Evolutionary conservation across 306 rosid genomes (phyloP), one percentile per base, ranked within the genome.

Genomic region (Carpinus viminea): DNA sequence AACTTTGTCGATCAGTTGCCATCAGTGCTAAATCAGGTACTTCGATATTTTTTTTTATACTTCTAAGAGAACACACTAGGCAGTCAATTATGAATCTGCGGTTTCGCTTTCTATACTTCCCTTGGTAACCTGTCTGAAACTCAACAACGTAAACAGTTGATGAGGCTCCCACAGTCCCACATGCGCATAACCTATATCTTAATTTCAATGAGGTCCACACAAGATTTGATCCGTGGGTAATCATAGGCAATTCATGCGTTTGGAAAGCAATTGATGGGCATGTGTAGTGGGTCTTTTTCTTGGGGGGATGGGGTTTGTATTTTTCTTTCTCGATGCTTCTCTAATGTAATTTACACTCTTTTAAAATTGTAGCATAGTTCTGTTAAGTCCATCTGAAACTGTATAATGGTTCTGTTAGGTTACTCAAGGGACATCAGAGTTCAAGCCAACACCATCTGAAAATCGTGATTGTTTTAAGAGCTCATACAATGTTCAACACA

Each of bases 1-100:
- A 93, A 91, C 78, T 96, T 96, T 86, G 96, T 93, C 71, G 96
- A 93, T 80, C 99, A 95, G 86, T 83, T 93, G 79, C 99, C 97
- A 11, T 93, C 84, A 15, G 94, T 95, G 57, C 81, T 95, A 75
- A 86, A 82, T 80, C 94, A 95, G 98, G 98, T 92, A 78, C 24
- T 36, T 56, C 47, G 57, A 50, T 76, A 70, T n/a, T 38, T 28
- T 50, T 53, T 18, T 50, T 36, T 76, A 41, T 41, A 41, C 45
- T 41, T 5, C 45, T 41, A 6, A 41, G 8, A 41, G 45, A 41
- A 41, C 45, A 41, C 45, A 41, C 45, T 41, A 41, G 5, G 45
- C 45, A 41, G 45, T 6, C 8, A 41, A 38, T 38, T 41, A 41
- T 5, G 7, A 41, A 41, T 41, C 8, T 1, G 45, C 7, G 61